These are phyloP conservation scores for Populus tremula DNA, from an alignment of 345 rosid genomes.

Conservation along the genomic window DNA sequence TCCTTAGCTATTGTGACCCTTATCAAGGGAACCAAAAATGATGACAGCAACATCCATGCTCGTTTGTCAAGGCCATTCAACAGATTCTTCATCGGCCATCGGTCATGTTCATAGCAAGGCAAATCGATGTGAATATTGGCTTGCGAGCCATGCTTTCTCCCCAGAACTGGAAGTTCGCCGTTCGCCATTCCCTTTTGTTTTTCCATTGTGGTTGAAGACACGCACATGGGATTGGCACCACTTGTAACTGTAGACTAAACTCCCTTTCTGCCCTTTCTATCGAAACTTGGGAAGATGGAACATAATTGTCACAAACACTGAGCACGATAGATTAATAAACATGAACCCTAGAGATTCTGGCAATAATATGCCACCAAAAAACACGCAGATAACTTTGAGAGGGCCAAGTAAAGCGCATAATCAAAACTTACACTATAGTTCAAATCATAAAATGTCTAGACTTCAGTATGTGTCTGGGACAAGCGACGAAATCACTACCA, in stretches of 20 bases:
- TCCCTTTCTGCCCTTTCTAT: not conserved
- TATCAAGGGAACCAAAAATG: too few species aligned
- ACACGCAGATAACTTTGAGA: not conserved
- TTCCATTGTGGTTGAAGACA: too few species aligned
- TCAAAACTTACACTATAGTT: not conserved
- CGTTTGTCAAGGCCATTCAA: too few species aligned
- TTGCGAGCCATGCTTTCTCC: too few species aligned
- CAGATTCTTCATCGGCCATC: too few species aligned
- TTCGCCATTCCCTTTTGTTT: too few species aligned
- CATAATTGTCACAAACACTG: not conserved
- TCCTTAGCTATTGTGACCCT: too few species aligned
- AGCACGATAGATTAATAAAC: not conserved
- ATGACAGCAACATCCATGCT: too few species aligned
- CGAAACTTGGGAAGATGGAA: not conserved
- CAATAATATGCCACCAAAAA: not conserved
- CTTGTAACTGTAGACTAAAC: not conserved
- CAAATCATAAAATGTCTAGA: slow-evolving; percentile 10
- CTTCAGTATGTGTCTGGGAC: not conserved
- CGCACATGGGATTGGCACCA: too few species aligned
- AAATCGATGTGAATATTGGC: too few species aligned
- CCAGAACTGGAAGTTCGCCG: too few species aligned
- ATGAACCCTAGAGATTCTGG: not conserved
- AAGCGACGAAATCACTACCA: slow-evolving; percentile 17
- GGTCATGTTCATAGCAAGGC: too few species aligned
- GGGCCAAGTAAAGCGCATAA: not conserved